A percentile compares a stretch with the other conserved stretches of the same genome.
Evolutionary conservation across 768 basidiomycete genomes (phyloP).

Genomic region (Boletus vinaceobasis): DNA sequence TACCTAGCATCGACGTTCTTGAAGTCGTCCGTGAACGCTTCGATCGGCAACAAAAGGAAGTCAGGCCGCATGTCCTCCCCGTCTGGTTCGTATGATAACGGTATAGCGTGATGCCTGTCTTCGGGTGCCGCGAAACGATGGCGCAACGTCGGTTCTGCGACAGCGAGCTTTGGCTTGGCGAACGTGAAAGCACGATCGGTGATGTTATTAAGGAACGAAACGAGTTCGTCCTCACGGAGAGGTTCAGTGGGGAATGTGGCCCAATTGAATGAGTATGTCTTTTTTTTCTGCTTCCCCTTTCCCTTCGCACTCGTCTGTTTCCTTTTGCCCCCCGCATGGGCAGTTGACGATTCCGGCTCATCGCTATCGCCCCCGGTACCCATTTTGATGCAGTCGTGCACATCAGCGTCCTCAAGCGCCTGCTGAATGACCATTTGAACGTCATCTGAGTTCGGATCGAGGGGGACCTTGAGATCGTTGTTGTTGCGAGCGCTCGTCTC

Average conservation of each 20-base stretch:
- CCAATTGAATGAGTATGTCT: neutral
- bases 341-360: too few species aligned
- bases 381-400: neutral
- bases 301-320: neutral
- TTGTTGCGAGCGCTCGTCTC: neutral
- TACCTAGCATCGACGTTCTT: neutral
- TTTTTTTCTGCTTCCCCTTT: neutral
- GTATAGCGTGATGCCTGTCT: neutral
- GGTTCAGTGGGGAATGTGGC: neutral
- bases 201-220: slow-evolving; percentile 4
- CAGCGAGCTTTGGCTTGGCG: neutral
- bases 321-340: neutral
- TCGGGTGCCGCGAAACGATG: neutral
- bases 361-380: neutral
- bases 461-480: neutral
- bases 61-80: slow-evolving; percentile 7
- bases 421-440: neutral
- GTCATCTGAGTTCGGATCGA: neutral
- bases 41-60: slow-evolving; percentile 11
- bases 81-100: neutral
- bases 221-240: slow-evolving; percentile 2
- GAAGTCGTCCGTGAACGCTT: neutral
- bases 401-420: slow-evolving; percentile 2
- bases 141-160: neutral
- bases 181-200: neutral